Percentiles rank a stretch among this genome's conserved stretches.
phyloP scores from a whole-genome alignment of 257 asterid genomes.

The Avicennia marina region DNA sequence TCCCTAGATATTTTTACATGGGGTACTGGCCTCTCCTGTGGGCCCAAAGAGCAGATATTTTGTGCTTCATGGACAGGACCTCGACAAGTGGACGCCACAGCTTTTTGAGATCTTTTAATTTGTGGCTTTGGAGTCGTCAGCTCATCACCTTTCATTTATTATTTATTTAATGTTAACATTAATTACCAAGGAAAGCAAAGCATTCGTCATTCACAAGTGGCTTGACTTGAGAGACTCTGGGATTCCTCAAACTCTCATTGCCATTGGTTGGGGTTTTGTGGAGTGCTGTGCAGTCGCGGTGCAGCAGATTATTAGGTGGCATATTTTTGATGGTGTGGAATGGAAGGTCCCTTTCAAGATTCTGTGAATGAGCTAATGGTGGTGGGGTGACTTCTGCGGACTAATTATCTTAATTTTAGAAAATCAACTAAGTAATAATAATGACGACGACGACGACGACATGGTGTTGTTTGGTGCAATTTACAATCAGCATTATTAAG shows the following conservation, averaged over 20 bases:
- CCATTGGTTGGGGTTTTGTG: background rate
- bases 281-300: no score
- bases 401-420: no score
- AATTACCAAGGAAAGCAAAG: background rate
- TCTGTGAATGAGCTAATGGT: no score
- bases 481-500: no score
- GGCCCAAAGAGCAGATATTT: constrained; percentile 49
- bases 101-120: constrained; percentile 26
- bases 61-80: constrained; percentile 29
- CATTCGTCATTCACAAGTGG: background rate
- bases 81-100: constrained; percentile 41
- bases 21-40: background rate
- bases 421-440: no score
- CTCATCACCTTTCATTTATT: background rate
- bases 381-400: no score
- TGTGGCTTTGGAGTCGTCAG: constrained; percentile 47
- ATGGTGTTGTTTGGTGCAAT: no score
- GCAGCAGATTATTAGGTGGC: background rate
- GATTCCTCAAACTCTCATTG: constrained; percentile 2
- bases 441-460: no score
- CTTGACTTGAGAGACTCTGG: background rate
- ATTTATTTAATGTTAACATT: background rate
- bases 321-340: background rate
- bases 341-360: background rate
- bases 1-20: background rate